Evolutionary conservation across 2,329 filamentous ascomycete species (phyloP), one percentile per base, ranked within the genome.

Genomic region (Stagonosporopsis rhizophila): DNA sequence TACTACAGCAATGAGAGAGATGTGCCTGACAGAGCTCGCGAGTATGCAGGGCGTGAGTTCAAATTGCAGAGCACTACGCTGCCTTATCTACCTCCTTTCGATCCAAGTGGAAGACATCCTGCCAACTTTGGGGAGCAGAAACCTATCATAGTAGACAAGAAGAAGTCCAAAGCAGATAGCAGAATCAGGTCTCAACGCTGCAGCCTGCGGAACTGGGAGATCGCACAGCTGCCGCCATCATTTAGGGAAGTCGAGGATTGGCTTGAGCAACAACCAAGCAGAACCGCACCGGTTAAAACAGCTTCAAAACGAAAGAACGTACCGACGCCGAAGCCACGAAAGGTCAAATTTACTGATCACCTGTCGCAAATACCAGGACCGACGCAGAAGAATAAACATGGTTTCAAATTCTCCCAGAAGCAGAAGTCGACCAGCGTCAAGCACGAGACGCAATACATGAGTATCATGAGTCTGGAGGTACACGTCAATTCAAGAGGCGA

Each of bases 401-500:
- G 89, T 0, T 94, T 93, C 80, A 95, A 93, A 71, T 96, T 90
- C 73, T 92, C 89, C 0, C 92, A 93, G 64, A 90, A 88, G 69
- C 83, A 84, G 59, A 86, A 87, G 63, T 88, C 88, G 1, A 90
- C 88, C 0, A 92, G 87, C 63, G 87, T 96, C 17, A 86, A 91
- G 68, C 90, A 94, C 63, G 91, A 96, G 73, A 87, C 87, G 2
- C 90, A 95, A 65, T 96, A 96, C 73, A 98, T 99, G 95, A 96
- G 91, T 65, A 92, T 89, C 17, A 93, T 99, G 91, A 96, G 92
- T 64, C 77, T 99, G 6, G 95, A 99, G 72, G 79, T 98, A 4
- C 94, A 99, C 71, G 89, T 96, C 59, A 96, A 96, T 66, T 95
- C 90, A 4, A 85, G 94, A 52, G 91, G 87, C 6, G 87, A 86